Evolutionary conservation across 345 rosid genomes (phyloP).

Genomic region (Aquilaria sinensis): DNA sequence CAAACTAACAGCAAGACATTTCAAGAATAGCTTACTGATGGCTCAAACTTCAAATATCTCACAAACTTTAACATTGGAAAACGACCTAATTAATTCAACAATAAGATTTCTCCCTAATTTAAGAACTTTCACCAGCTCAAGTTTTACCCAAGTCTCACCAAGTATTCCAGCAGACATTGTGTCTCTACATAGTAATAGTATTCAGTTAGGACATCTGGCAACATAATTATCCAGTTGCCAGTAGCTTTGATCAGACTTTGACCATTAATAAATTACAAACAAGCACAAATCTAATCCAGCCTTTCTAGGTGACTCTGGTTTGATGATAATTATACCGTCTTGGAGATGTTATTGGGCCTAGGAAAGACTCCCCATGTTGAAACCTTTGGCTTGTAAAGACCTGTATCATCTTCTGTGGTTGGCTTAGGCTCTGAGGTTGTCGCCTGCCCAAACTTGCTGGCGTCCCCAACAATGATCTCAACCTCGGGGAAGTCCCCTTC

Average conservation of each 20-base stretch:
- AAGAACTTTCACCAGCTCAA: too few species aligned
- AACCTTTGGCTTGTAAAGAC: conserved; percentile 79
- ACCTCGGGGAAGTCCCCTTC: conserved; percentile 62
- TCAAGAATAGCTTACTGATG: conserved; percentile 10
- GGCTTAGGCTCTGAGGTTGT: conserved; percentile 20
- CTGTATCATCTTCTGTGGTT: conserved; percentile 30
- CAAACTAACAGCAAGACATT: conserved; percentile 40
- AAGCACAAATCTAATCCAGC: neutral
- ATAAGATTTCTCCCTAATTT: too few species aligned
- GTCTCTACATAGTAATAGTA: too few species aligned
- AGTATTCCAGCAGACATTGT: too few species aligned
- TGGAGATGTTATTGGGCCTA: conserved; percentile 80
- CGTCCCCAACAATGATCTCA: conserved; percentile 84
- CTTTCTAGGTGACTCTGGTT: neutral
- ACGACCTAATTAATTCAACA: too few species aligned
- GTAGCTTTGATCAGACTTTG: neutral
- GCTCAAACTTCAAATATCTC: neutral
- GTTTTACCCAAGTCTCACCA: too few species aligned
- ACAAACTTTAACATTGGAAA: too few species aligned
- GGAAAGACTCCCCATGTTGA: conserved; percentile 95
- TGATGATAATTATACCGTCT: conserved; percentile 36
- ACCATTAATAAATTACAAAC: neutral
- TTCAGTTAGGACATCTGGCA: too few species aligned
- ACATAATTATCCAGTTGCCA: neutral
- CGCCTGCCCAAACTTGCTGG: conserved; percentile 39